These are phyloP conservation scores for Clarireedia hainanense DNA, from an alignment of 2,329 filamentous ascomycete genomes.

Conservation along the genomic window DNA sequence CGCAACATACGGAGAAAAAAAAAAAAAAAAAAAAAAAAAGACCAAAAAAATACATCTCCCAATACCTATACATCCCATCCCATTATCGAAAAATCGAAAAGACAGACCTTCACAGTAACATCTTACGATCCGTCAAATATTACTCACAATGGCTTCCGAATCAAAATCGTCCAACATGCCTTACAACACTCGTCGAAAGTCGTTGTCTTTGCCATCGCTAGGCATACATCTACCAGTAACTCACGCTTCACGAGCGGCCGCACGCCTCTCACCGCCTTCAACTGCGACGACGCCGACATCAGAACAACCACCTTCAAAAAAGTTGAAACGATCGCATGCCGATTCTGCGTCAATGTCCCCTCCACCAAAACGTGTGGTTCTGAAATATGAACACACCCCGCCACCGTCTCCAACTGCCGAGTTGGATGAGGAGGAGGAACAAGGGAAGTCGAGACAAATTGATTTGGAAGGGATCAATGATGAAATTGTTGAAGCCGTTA, in stretches of 20 bases:
- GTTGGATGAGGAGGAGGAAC: slow-evolving; percentile 34
- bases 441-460: slow-evolving; percentile 46
- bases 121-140: slow-evolving; percentile 5
- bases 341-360: slow-evolving; percentile 37
- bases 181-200: slow-evolving; percentile 96
- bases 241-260: slow-evolving; percentile 49
- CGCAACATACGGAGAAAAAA: not conserved
- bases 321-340: slow-evolving; percentile 71
- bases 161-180: slow-evolving; percentile 51
- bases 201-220: slow-evolving; percentile 82
- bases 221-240: slow-evolving; percentile 79
- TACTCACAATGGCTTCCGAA: slow-evolving; percentile 12
- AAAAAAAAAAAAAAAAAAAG: not conserved
- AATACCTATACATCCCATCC: slow-evolving; percentile 8
- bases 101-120: not conserved
- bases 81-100: not conserved
- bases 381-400: slow-evolving; percentile 64
- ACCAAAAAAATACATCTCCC: not conserved
- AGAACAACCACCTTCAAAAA: slow-evolving; percentile 48
- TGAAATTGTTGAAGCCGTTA: slow-evolving; percentile 87
- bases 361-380: slow-evolving; percentile 31
- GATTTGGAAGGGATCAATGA: slow-evolving; percentile 83
- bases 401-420: slow-evolving; percentile 62
- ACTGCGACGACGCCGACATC: slow-evolving; percentile 13
- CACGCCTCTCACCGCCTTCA: slow-evolving; percentile 31